These are phyloP conservation scores for Pythium rishiriense DNA, from an alignment of 352 stramenopile genomes.

Conservation along the genomic window DNA sequence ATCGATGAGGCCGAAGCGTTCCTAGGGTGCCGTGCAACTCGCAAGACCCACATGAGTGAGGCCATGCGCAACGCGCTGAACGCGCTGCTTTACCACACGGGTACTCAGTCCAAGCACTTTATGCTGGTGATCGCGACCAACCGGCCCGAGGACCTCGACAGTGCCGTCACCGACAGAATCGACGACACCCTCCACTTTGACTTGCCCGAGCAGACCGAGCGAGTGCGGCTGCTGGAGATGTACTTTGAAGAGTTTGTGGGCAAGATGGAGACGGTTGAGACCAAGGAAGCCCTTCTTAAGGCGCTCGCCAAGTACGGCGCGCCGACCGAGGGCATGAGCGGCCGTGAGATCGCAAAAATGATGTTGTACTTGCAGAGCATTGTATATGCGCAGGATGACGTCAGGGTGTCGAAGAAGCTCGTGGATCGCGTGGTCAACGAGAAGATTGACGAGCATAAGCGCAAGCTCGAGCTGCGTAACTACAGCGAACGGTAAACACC, in stretches of 20 bases:
- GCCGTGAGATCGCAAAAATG: conserved; percentile 86
- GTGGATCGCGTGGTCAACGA: conserved; percentile 64
- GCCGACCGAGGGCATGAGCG: conserved; percentile 76
- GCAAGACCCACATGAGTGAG: conserved; percentile 85
- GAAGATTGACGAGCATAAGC: conserved; percentile 75
- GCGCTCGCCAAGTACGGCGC: conserved; percentile 47
- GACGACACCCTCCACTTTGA: conserved; percentile 85
- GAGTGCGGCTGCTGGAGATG: conserved; percentile 64
- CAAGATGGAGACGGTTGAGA: conserved; percentile 21
- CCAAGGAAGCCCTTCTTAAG: conserved; percentile 33
- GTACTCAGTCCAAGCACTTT: conserved; percentile 66
- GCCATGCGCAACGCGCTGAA: conserved; percentile 84
- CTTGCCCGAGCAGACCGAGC: conserved; percentile 60
- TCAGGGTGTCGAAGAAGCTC: conserved; percentile 49
- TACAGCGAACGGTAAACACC: conserved; percentile 35
- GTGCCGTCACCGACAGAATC: conserved; percentile 76
- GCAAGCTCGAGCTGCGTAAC: conserved; percentile 58
- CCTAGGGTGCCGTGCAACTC: conserved; percentile 65
- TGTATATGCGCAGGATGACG: conserved; percentile 71
- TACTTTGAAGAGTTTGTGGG: conserved; percentile 70
- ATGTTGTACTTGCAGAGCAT: conserved; percentile 86
- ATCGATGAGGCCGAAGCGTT: conserved; percentile 89
- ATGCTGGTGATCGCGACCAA: conserved; percentile 88
- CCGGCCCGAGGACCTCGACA: conserved; percentile 76
- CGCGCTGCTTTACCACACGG: conserved; percentile 81